Evolutionary conservation across 1,284 basidiomycete genomes (phyloP), one percentile per base, ranked within the genome.

Genomic region (Malassezia obtusa): DNA sequence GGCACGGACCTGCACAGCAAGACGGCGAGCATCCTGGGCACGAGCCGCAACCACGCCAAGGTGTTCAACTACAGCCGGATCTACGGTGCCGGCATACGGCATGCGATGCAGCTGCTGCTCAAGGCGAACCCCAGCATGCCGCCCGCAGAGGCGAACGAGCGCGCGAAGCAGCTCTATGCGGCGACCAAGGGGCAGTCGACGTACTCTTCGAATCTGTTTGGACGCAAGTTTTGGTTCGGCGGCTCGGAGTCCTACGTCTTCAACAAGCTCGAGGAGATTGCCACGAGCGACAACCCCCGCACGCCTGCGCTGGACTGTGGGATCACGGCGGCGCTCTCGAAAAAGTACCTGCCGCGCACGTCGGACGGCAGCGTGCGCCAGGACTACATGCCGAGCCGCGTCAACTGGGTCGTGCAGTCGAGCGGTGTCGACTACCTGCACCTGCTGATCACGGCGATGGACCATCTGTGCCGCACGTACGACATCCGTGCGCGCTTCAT

Each of bases 21-120:
- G 77, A 95, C 92, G 8, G 94, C 92, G 6, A 83, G 77, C 55
- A 98, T 98, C 63, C 78, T 98, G 44, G 87, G 89, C 19, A 95
- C 91, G 58, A 87, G 87, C 39, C 82, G 94, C 36, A 88, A 98
- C 70, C 85, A 89, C 66, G 94, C 94, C 43, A 98, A 99, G 74
- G 89, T 98, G 21, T 99, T 99, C 81, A 98, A 99, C 74, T 98
- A 99, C 71, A 95, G 91, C 37, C 84, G 94, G 45, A 96, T 99
- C 65, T 98, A 99, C 67, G 92, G 92, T 15, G 92, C 94, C 0
- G 94, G 94, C 15, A 88, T 91, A 81, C 84, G 85, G 52, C 92
- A 99, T 65, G 92, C 92, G 1, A 80, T 90, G 4, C 81, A 92
- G 35, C 80, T 98, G 2, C 78, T 98, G 1, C 79, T 91, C 50